Evolutionary conservation across 768 basidiomycete species (phyloP), one percentile per base, ranked within the genome.

Genomic region (Boletus bicolor): DNA sequence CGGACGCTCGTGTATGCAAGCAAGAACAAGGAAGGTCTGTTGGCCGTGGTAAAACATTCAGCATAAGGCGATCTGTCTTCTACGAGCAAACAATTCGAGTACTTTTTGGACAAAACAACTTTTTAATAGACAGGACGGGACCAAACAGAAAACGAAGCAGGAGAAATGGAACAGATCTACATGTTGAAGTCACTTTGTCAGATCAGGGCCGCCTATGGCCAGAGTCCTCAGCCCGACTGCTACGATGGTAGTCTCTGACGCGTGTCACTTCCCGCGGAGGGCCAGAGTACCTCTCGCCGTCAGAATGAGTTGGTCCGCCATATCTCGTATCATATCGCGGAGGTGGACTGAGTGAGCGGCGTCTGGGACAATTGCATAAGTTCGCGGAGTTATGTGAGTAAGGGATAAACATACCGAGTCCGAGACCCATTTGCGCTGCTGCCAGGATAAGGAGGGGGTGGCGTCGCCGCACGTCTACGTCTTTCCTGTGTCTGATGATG

Each of bases 341-440:
- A 57, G 80, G 79, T 56, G 81, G 82, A 63, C 89, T 91, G 63
- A 83, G 79, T 35, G 89, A 91, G 50, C 89, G 85, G 62, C 89
- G 85, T 54, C 87, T 87, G 56, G 30, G 24, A 50, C 19, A 49
- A 39, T 51, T 37, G 10, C 4, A 44, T 56, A 24, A 57, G 19
- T 15, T n/a, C 5, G 24, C 2, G 21, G 0, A 17, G 3, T 12
- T 5, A 26, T 2, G n/a, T 43, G 21, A 56, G 51, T 5, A 56
- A 39, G 28, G 17, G 47, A 42, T 44, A 47, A 44, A 28, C 60
- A 44, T 24, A 76, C 84, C 77, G 63, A 69, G 75, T 67, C 61
- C 75, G 72, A 50, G 75, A 65, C 53, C 79, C 77, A 44, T 76
- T 73, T 30, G 68, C 58, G 36, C 77, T 76, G 19, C 71, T 72